A percentile compares a stretch with the other conserved stretches of the same genome.
Conservation (phyloP, 805 yeast genomes). For the Lipomyces spencermartinsiae region DNA sequence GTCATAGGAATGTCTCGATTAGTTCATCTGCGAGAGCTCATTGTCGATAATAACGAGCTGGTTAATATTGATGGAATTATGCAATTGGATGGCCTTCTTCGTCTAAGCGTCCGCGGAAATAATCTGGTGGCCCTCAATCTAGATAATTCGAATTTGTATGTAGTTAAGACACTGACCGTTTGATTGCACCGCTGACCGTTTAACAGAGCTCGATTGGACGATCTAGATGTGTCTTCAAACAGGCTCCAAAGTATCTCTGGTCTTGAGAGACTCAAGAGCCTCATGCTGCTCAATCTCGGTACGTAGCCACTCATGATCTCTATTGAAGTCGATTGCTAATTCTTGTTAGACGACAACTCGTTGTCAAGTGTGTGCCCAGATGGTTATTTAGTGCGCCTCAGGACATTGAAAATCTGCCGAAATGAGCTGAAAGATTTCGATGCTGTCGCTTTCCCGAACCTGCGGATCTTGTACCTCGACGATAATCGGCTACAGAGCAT, state of each 20-base stretch:
- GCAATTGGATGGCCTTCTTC: constrained; percentile 46
- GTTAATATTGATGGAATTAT: constrained; percentile 50
- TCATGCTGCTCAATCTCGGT: constrained; percentile 51
- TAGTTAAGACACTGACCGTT: background rate
- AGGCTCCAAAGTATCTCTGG: constrained; percentile 40
- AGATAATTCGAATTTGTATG: constrained; percentile 35
- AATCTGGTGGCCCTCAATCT: constrained; percentile 39
- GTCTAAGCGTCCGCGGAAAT: constrained; percentile 42
- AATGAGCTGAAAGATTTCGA: constrained; percentile 42
- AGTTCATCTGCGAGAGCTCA: constrained; percentile 52
- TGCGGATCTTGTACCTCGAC: constrained; percentile 39
- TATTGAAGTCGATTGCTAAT: background rate
- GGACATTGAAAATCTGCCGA: constrained; percentile 53
- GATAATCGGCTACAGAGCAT: constrained; percentile 43
- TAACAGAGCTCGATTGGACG: constrained; percentile 37
- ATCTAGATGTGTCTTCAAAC: constrained; percentile 41
- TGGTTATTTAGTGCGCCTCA: constrained; percentile 46
- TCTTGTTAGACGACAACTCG: constrained; percentile 38
- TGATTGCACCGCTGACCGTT: background rate
- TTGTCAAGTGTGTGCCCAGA: constrained; percentile 27
- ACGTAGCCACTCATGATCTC: constrained; percentile 33
- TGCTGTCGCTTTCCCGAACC: constrained; percentile 36
- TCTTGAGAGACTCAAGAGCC: constrained; percentile 41
- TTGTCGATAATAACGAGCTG: constrained; percentile 52
- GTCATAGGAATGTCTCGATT: constrained; percentile 44